phyloP scores from a whole-genome alignment of 2,329 filamentous ascomycete genomes.

The Helotiales sp. region DNA sequence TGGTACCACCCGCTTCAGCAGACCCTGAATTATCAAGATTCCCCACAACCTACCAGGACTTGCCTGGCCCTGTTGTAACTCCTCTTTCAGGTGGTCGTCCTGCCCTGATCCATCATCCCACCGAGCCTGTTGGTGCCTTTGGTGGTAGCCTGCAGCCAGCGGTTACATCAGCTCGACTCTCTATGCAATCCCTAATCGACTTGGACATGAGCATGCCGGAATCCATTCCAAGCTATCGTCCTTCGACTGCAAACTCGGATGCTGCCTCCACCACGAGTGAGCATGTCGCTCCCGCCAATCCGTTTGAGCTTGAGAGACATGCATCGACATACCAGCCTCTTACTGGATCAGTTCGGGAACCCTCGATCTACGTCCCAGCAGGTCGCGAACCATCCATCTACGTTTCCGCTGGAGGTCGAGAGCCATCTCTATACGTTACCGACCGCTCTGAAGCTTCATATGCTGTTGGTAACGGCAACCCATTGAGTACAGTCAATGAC shows the following conservation, averaged over 20 bases:
- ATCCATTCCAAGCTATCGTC: slow-evolving; percentile 33
- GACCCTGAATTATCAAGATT: slow-evolving; percentile 55
- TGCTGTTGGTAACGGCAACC: slow-evolving; percentile 19
- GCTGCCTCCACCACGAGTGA: slow-evolving; percentile 52
- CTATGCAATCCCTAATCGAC: slow-evolving; percentile 46
- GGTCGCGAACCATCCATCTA: slow-evolving; percentile 39
- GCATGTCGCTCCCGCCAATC: slow-evolving; percentile 54
- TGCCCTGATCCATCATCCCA: slow-evolving; percentile 49
- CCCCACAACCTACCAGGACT: slow-evolving; percentile 40
- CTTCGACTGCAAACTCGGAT: slow-evolving; percentile 34
- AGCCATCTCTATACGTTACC: too few relatives aligned
- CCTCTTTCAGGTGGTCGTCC: slow-evolving; percentile 42
- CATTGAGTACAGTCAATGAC: slow-evolving; percentile 27
- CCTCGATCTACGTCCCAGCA: slow-evolving; percentile 37
- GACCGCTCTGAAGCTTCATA: slow-evolving; percentile 54
- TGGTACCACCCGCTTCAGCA: slow-evolving; percentile 52
- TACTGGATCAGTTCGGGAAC: slow-evolving; percentile 28
- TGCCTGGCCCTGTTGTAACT: slow-evolving; percentile 27
- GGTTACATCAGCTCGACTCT: slow-evolving; percentile 23
- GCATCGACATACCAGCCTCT: slow-evolving; percentile 52
- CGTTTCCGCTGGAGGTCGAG: slow-evolving; percentile 2
- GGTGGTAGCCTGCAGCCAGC: slow-evolving; percentile 19
- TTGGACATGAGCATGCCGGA: slow-evolving; percentile 55
- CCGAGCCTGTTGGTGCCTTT: slow-evolving; percentile 46
- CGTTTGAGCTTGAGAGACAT: slow-evolving; percentile 65